Evolutionary conservation across 108 stramenopile species (phyloP).

Genomic region (Nannochloropsis oceanica): DNA sequence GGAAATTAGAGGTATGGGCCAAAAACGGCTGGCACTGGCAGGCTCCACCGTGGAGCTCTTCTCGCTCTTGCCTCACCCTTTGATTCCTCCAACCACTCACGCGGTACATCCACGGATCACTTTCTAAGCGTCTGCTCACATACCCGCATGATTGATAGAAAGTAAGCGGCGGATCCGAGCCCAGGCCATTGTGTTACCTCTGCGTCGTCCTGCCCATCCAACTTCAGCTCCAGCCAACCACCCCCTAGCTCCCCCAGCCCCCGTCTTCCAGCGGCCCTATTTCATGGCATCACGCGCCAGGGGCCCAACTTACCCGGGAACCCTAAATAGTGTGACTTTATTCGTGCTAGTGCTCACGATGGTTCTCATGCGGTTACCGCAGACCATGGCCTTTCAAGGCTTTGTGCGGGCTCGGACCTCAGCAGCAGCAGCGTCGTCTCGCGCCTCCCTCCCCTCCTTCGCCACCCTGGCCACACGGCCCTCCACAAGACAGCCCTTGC

Average conservation of each 20-base stretch:
- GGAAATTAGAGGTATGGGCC: too few species aligned
- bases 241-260: not conserved
- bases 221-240: not conserved
- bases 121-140: too few species aligned
- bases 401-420: not conserved
- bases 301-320: not conserved
- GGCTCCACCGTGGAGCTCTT: too few species aligned
- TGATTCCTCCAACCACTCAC: too few species aligned
- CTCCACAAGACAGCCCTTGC: not conserved
- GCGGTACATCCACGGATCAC: too few species aligned
- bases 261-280: not conserved
- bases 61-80: too few species aligned
- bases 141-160: too few species aligned
- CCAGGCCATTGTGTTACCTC: not conserved
- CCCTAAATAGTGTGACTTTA: not conserved
- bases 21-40: too few species aligned
- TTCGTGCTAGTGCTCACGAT: not conserved
- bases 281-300: not conserved
- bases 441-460: not conserved
- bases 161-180: too few species aligned
- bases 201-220: not conserved
- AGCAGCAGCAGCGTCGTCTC: not conserved
- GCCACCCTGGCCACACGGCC: not conserved
- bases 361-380: not conserved
- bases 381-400: not conserved